phyloP scores from a whole-genome alignment of 768 basidiomycete species.

The Tremella fuciformis region DNA sequence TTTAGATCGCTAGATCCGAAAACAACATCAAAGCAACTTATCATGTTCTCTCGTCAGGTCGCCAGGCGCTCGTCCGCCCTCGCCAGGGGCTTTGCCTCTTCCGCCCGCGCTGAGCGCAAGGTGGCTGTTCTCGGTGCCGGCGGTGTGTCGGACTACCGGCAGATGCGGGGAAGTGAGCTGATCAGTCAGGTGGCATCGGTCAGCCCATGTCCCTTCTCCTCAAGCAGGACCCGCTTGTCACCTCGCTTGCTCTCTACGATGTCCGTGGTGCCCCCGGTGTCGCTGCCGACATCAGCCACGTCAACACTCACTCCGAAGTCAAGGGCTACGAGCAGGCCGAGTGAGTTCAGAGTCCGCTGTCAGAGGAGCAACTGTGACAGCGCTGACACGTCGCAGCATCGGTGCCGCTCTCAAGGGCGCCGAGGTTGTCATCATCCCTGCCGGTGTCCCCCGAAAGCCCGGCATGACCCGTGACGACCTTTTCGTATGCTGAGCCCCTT shows the following conservation, averaged over 20 bases:
- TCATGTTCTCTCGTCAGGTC: conserved; percentile 49
- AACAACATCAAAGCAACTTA: conserved; percentile 13
- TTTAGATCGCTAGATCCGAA: not conserved
- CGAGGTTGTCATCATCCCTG: conserved; percentile 89
- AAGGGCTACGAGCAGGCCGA: conserved; percentile 47
- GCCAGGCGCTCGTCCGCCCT: conserved; percentile 32
- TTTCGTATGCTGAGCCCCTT: conserved; percentile 58
- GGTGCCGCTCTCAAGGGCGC: conserved; percentile 79
- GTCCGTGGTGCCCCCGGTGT: conserved; percentile 85
- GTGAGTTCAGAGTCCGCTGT: conserved; percentile 23
- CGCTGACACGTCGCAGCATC: conserved; percentile 27
- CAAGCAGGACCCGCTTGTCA: conserved; percentile 77
- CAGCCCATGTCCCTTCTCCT: conserved; percentile 91
- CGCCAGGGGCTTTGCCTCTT: conserved; percentile 49
- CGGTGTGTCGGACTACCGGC: conserved; percentile 57
- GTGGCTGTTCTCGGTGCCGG: conserved; percentile 84
- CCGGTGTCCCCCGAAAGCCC: conserved; percentile 87
- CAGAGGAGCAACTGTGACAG: not conserved
- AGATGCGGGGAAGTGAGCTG: not conserved
- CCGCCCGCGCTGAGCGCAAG: conserved; percentile 48
- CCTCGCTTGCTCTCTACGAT: conserved; percentile 80
- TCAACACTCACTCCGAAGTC: conserved; percentile 75
- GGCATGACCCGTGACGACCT: conserved; percentile 53
- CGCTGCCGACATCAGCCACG: conserved; percentile 89
- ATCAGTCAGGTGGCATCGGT: conserved; percentile 82